Conservation (phyloP, 306 rosid species). For the Rubus parviflorus region DNA sequence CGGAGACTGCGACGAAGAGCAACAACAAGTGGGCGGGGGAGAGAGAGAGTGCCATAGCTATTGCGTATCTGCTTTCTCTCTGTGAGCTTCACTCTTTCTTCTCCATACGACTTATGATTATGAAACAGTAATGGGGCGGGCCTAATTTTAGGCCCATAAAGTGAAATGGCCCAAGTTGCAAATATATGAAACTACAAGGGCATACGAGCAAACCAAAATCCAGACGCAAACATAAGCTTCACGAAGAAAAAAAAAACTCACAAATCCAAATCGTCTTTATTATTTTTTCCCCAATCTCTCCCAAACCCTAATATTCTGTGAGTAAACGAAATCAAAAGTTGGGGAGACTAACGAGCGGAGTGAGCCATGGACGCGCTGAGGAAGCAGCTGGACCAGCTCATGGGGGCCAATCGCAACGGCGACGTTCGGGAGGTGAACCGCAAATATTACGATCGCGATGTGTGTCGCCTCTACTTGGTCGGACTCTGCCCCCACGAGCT, state of each 20-base stretch:
- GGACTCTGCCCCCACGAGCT: slow-evolving; percentile 99
- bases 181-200: background rate
- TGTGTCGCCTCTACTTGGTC: slow-evolving; percentile 90
- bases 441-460: slow-evolving; percentile 94
- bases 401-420: slow-evolving; percentile 99
- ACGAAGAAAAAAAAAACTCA: background rate
- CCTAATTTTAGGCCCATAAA: background rate
- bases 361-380: slow-evolving; percentile 86
- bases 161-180: background rate
- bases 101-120: background rate
- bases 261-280: background rate
- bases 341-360: too few species aligned
- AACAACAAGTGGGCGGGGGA: background rate
- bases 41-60: slow-evolving; percentile 26
- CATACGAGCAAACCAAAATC: background rate
- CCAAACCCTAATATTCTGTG: slow-evolving; percentile 26
- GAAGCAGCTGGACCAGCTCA: slow-evolving; percentile 94
- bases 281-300: background rate
- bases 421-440: slow-evolving; percentile 97
- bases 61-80: background rate
- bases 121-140: slow-evolving; percentile 4
- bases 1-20: slow-evolving; percentile 33
- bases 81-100: background rate
- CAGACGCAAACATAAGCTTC: too few species aligned
- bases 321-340: background rate